Percentiles rank a stretch among this genome's conserved stretches.
Evolutionary conservation across 176 grass and related monocot species (phyloP).

Genomic region (Oryza meridionalis): DNA sequence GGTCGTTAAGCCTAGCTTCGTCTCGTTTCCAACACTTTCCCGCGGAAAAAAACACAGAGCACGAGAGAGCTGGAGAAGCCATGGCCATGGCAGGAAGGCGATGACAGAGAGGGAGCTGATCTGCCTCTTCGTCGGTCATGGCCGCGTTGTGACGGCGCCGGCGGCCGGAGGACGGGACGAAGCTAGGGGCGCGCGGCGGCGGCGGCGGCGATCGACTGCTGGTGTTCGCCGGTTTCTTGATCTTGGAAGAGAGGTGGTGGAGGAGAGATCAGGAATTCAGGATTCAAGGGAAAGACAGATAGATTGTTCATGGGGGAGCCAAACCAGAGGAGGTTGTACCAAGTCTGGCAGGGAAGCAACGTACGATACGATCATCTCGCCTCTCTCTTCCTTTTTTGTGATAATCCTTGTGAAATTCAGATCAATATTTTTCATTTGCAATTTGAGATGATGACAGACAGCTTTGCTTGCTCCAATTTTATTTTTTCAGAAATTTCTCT

Average conservation of each 20-base stretch:
- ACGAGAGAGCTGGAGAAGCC: neutral
- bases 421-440: neutral
- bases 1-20: conserved; percentile 33
- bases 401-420: neutral
- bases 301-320: conserved; percentile 1
- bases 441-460: neutral
- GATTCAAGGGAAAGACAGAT: no score
- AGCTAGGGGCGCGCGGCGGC: neutral
- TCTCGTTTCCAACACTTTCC: conserved; percentile 21
- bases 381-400: neutral
- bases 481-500: conserved; percentile 76
- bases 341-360: conserved; percentile 94
- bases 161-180: neutral
- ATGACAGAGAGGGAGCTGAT: neutral
- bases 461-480: neutral
- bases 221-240: neutral
- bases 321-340: conserved; percentile 65
- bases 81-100: conserved; percentile 4
- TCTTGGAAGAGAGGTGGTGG: conserved; percentile 34
- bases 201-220: neutral
- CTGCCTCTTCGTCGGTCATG: neutral
- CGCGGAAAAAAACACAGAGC: conserved; percentile 3
- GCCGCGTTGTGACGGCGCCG: neutral
- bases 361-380: conserved; percentile 37
- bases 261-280: no score